Percentiles rank a stretch among this genome's conserved stretches.
Conservation (phyloP, 257 asterid genomes). For the Echium plantagineum region DNA sequence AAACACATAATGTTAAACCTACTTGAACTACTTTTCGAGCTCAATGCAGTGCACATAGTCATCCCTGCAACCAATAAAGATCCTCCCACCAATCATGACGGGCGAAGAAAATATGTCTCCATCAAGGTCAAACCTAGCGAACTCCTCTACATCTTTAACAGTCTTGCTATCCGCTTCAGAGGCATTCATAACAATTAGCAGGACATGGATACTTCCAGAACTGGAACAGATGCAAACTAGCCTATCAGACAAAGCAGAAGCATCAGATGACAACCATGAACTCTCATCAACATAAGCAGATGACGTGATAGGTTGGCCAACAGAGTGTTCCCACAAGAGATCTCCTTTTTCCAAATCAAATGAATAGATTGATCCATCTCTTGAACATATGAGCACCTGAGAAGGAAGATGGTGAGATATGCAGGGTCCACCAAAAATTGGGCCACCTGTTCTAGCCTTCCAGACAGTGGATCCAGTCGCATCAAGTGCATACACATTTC, state of each 20-base stretch:
- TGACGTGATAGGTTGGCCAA: conserved; percentile 66
- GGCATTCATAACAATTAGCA: conserved; percentile 23
- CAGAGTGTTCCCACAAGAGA: conserved; percentile 52
- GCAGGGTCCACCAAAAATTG: conserved; percentile 88
- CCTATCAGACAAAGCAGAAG: conserved; percentile 33
- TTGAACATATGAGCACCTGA: conserved; percentile 76
- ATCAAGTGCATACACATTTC: conserved; percentile 44
- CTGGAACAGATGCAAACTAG: conserved; percentile 66
- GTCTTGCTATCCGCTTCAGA: conserved; percentile 13
- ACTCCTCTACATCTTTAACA: conserved; percentile 30
- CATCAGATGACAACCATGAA: conserved; percentile 27
- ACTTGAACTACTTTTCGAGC: conserved; percentile 10
- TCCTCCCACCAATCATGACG: conserved; percentile 75
- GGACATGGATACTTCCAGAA: conserved; percentile 57
- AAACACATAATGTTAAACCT: background rate
- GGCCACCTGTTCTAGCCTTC: conserved; percentile 83
- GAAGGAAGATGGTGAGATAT: conserved; percentile 47
- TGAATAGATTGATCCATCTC: conserved; percentile 80
- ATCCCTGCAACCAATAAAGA: conserved; percentile 83
- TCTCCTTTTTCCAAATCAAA: conserved; percentile 59
- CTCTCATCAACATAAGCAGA: conserved; percentile 72
- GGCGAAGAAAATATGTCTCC: conserved; percentile 95
- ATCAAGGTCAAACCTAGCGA: conserved; percentile 48
- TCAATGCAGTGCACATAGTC: conserved; percentile 53
- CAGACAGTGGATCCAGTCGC: conserved; percentile 56